Evolutionary conservation across 768 basidiomycete species (phyloP), one percentile per base, ranked within the genome.

Genomic region (Leccinum rimulosum): DNA sequence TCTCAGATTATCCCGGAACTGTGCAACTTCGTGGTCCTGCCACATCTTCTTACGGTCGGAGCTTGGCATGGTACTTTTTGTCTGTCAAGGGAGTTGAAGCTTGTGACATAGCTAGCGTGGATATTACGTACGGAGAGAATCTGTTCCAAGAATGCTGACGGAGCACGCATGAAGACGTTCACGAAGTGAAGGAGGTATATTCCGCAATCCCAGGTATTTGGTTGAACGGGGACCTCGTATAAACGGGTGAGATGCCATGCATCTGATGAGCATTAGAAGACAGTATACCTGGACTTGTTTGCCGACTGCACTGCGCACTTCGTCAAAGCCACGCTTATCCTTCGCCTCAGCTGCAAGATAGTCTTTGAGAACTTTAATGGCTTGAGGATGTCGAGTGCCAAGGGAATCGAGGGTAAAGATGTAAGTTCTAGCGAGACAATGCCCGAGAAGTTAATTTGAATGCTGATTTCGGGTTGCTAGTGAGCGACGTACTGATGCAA

Each of bases 321-420:
- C 33, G 70, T 77, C 72, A 6, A 77, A 60, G 1, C 76, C 67
- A 58, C 76, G 78, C 75, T 94, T 95, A 68, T 93, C 86, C 61
- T 75, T 75, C 0, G 95, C 95, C 69, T 99, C 97, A 64, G 79
- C 73, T 36, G 73, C 73, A 22, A 98, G 82, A 71, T 96, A 99
- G 28, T 74, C 64, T 45, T 72, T 73, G 19, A 99, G 80, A 35
- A 79, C 80, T 51, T 76, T 87, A 45, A 79, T 71, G 5, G 85
- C 93, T 33, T 83, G 79, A 0, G 79, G 78, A 72, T 98, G 95
- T n/a, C 77, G 75, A 14, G 77, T 76, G 5, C 89, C 88, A 50
- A 99, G 80, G 2, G 96, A 98, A 71, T 99, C 97, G 56, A 99
- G 83, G 0, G 87, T 93, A 69, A 95, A 87, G 35, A 99, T 87